phyloP scores from a whole-genome alignment of 352 stramenopile genomes.

The Saprolegnia diclina region DNA sequence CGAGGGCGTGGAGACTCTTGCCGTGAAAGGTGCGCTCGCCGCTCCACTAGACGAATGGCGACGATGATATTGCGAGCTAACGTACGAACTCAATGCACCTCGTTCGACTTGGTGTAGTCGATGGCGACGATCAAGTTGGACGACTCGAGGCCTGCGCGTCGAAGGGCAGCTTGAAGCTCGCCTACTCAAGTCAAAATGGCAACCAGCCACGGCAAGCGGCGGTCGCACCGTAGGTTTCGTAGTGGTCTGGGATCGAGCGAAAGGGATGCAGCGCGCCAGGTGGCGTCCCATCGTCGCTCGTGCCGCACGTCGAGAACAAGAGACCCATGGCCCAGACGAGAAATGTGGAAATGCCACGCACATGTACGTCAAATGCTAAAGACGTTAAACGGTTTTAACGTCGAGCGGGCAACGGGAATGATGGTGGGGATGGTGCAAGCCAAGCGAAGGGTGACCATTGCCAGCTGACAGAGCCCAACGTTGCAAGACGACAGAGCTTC shows the following conservation, averaged over 20 bases:
- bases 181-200: slow-evolving; percentile 29
- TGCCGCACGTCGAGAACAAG: background rate
- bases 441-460: too few species aligned
- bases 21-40: slow-evolving; percentile 54
- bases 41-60: slow-evolving; percentile 51
- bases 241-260: slow-evolving; percentile 47
- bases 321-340: background rate
- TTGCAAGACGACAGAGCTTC: too few species aligned
- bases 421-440: too few species aligned
- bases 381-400: too few species aligned
- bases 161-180: slow-evolving; percentile 57
- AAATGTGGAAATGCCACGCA: too few species aligned
- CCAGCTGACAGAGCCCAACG: too few species aligned
- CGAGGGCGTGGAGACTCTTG: slow-evolving; percentile 64
- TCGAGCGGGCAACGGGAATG: too few species aligned
- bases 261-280: background rate
- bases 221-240: slow-evolving; percentile 50
- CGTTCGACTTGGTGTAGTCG: slow-evolving; percentile 76
- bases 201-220: background rate
- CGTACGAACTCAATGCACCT: slow-evolving; percentile 31
- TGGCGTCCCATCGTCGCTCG: background rate
- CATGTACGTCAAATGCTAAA: too few species aligned
- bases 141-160: slow-evolving; percentile 50
- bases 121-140: slow-evolving; percentile 66
- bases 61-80: slow-evolving; percentile 4